A percentile compares a stretch with the other conserved stretches of the same genome.
These are phyloP conservation scores for Tubosaeta sp. DNA, from an alignment of 768 basidiomycete species.

Conservation along the genomic window DNA sequence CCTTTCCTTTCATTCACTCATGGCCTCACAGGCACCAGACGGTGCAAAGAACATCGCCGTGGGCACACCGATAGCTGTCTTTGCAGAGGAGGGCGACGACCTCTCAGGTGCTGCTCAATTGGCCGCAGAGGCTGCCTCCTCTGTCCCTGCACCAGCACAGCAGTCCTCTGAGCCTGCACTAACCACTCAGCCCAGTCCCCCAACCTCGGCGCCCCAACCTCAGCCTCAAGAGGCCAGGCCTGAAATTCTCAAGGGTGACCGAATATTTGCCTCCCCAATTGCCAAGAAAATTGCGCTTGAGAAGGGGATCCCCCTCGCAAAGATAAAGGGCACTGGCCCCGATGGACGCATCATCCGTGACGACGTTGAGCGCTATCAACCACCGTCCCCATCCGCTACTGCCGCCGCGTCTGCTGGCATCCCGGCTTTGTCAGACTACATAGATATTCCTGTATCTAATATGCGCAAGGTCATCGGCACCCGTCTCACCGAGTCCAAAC, in stretches of 20 bases:
- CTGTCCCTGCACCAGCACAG: conserved; percentile 31
- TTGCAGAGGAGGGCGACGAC: conserved; percentile 96
- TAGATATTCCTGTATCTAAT: conserved; percentile 85
- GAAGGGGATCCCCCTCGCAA: conserved; percentile 81
- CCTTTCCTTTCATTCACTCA: neutral
- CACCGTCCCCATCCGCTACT: conserved; percentile 41
- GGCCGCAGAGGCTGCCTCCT: conserved; percentile 57
- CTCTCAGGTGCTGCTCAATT: conserved; percentile 75
- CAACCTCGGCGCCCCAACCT: conserved; percentile 33
- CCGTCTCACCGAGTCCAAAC: conserved; percentile 89
- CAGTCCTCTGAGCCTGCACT: conserved; percentile 42
- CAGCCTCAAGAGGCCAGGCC: conserved; percentile 42
- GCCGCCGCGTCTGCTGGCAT: conserved; percentile 39
- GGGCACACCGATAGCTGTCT: conserved; percentile 84
- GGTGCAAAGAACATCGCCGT: conserved; percentile 86
- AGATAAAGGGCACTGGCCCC: conserved; percentile 93
- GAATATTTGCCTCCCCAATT: conserved; percentile 92
- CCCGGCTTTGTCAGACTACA: conserved; percentile 67
- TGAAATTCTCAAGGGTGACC: conserved; percentile 63
- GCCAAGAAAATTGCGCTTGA: conserved; percentile 98
- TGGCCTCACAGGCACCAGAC: conserved; percentile 55
- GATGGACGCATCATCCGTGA: conserved; percentile 90
- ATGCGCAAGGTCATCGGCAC: conserved; percentile 93
- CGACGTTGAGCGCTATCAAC: conserved; percentile 90
- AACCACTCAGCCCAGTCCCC: conserved; percentile 28